These are phyloP conservation scores for Nigrospora sphaerica DNA, from an alignment of 2,329 filamentous ascomycete genomes.

Conservation along the genomic window DNA sequence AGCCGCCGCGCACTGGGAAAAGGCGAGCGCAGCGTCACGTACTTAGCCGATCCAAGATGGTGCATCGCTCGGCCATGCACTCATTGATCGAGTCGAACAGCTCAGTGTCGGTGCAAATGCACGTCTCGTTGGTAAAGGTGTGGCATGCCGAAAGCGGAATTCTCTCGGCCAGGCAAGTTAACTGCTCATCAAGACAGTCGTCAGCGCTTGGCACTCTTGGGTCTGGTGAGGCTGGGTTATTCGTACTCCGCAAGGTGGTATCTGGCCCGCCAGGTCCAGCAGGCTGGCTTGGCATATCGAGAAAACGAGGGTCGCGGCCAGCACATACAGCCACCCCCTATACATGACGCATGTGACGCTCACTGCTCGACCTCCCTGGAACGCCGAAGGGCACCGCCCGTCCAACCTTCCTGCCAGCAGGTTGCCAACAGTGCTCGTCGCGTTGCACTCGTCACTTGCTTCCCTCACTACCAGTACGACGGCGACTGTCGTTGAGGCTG, in stretches of 20 bases:
- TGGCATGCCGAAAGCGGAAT: constrained; percentile 4
- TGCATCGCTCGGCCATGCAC: constrained; percentile 24
- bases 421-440: too few relatives aligned
- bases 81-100: constrained; percentile 4
- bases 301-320: not conserved
- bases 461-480: too few relatives aligned
- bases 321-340: too few relatives aligned
- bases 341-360: too few relatives aligned
- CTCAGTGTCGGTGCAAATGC: constrained; percentile 13
- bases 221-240: not conserved
- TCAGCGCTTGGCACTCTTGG: too few relatives aligned
- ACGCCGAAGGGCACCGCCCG: too few relatives aligned
- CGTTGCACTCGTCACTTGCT: too few relatives aligned
- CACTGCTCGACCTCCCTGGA: too few relatives aligned
- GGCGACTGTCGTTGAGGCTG: too few relatives aligned
- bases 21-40: not conserved
- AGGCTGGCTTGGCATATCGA: not conserved
- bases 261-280: not conserved
- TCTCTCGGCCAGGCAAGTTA: not conserved
- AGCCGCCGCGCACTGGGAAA: not conserved
- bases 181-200: not conserved
- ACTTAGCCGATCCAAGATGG: constrained; percentile 2
- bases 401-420: too few relatives aligned
- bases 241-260: not conserved
- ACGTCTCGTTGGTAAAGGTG: constrained; percentile 6